Conservation (phyloP, 2,329 filamentous ascomycete genomes). For the Ilyonectria destructans region DNA sequence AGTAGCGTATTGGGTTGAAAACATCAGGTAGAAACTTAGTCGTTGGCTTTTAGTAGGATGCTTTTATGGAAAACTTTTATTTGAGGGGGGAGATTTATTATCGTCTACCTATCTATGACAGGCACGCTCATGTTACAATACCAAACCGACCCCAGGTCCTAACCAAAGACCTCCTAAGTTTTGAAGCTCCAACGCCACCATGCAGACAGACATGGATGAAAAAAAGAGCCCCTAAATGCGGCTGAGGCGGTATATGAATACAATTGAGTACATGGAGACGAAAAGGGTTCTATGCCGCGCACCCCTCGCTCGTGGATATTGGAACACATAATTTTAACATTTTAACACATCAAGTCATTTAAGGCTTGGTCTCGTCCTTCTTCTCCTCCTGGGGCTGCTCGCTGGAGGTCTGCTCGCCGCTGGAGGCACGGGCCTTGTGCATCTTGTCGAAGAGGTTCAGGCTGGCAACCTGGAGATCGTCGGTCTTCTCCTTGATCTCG, state of each 20-base stretch:
- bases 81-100: constrained; percentile 75
- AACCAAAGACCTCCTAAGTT: constrained; percentile 62
- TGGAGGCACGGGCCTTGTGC: constrained; percentile 89
- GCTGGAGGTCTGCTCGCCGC: constrained; percentile 52
- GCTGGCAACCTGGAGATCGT: constrained; percentile 95
- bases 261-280: constrained; percentile 63
- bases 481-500: constrained; percentile 98
- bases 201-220: constrained; percentile 65
- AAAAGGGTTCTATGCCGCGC: constrained; percentile 55
- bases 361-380: constrained; percentile 82
- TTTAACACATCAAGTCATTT: constrained; percentile 55
- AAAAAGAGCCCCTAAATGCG: constrained; percentile 54
- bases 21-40: neutral
- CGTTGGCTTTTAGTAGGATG: neutral
- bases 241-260: constrained; percentile 66
- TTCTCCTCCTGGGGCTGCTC: constrained; percentile 77
- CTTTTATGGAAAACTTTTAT: neutral
- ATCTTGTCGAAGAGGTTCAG: constrained; percentile 99
- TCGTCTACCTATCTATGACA: constrained; percentile 61
- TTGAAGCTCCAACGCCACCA: constrained; percentile 70
- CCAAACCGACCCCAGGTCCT: constrained; percentile 61
- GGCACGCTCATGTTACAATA: constrained; percentile 64
- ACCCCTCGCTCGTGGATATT: constrained; percentile 54
- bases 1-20: neutral
- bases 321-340: constrained; percentile 49